phyloP scores from a whole-genome alignment of 2,329 filamentous ascomycete genomes.

The Phialocephala sp. region DNA sequence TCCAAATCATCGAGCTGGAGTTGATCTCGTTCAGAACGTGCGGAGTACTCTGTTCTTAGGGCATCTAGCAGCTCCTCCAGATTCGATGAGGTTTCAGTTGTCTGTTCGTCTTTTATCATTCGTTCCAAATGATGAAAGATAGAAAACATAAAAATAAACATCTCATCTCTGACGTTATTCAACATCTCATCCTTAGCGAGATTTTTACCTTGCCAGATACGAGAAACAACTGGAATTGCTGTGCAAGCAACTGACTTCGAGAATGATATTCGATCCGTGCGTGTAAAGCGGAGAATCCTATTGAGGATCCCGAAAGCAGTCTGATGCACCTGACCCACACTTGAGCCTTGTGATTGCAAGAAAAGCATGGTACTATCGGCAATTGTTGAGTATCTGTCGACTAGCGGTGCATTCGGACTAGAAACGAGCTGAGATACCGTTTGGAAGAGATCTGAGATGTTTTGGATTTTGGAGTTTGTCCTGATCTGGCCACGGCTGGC shows the following conservation, averaged over 20 bases:
- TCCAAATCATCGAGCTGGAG: constrained; percentile 80
- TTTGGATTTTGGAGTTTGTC: constrained; percentile 40
- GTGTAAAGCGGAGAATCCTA: constrained; percentile 65
- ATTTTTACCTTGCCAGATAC: constrained; percentile 79
- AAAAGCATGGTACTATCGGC: constrained; percentile 63
- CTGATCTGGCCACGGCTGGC: constrained; percentile 41
- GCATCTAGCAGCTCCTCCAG: constrained; percentile 72
- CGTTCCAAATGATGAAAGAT: constrained; percentile 67
- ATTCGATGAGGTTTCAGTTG: constrained; percentile 44
- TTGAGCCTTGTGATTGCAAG: constrained; percentile 62
- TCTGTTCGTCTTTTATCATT: constrained; percentile 51
- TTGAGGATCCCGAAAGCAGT: constrained; percentile 80
- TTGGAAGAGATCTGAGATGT: constrained; percentile 62
- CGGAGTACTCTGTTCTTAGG: constrained; percentile 80
- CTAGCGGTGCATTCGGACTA: constrained; percentile 70
- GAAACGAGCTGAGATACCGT: constrained; percentile 69
- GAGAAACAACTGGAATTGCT: constrained; percentile 72
- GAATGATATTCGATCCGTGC: constrained; percentile 71
- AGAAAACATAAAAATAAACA: constrained; percentile 74
- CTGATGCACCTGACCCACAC: constrained; percentile 69
- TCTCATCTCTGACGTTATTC: constrained; percentile 73
- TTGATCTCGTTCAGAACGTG: constrained; percentile 70
- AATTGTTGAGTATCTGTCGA: constrained; percentile 60
- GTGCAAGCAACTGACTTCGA: constrained; percentile 62
- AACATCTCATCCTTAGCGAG: constrained; percentile 60